Evolutionary conservation across 345 rosid species (phyloP), one percentile per base, ranked within the genome.

Genomic region (Hypericum androsaemum): DNA sequence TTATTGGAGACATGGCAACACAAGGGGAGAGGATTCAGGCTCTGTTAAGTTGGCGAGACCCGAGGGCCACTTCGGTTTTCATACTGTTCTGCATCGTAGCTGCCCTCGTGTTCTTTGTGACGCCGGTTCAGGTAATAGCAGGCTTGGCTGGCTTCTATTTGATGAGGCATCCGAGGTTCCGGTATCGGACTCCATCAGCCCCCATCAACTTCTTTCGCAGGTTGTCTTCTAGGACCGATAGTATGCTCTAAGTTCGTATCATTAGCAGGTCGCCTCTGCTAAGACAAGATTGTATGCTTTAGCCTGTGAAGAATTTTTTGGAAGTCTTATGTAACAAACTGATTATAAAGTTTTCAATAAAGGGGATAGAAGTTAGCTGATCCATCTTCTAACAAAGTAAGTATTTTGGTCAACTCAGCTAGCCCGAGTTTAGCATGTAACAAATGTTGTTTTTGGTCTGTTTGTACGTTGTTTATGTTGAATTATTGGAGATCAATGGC

Each of bases 161-260:
- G 15, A 67, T 67, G 71, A 67, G 71, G 62, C 71, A 67, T 56
- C 71, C 71, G 35, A 61, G 66, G 50, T 67, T 67, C 48, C 71
- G 71, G 39, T 52, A 61, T 54, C 57, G 66, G 66, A 56, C 54
- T 4, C 71, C 71, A 4, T 67, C 66, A 2, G 59, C 22, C 14
- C 71, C 71, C 40, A 45, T 67, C 28, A 67, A 67, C 59, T 67
- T 67, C 66, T 67, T 61, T 50, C 58, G 71, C n/a, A 35, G 71
- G 41, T 58, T 67, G 43, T 62, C 71, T 44, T 17, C 62, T 41
- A 57, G 71, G 58, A 60, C 62, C 5, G 71, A 66, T 41, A 66
- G 71, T 16, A 67, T 67, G 71, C n/a, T 67, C 55, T 67, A 47
- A 67, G 2, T 22, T 22, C 4, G 32, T 22, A 22, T 22, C 1